These are phyloP conservation scores for Mucor saturninus DNA, from an alignment of 371 early-diverging fungal genomes.

Conservation along the genomic window DNA sequence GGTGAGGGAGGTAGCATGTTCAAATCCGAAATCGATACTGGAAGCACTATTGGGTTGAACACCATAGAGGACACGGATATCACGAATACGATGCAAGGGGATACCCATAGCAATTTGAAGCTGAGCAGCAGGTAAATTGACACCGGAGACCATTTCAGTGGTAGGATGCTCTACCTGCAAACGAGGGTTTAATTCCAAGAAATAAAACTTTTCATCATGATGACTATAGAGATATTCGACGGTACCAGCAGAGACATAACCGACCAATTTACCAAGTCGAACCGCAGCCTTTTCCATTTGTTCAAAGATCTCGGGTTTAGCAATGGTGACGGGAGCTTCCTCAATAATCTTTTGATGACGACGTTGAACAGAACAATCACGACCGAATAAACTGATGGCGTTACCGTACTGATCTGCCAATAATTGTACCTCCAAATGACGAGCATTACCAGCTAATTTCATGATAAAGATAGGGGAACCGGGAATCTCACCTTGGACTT, in stretches of 20 bases:
- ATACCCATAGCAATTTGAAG: constrained; percentile 98
- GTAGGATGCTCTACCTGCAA: constrained; percentile 99
- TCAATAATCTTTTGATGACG: constrained; percentile 97
- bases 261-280: constrained; percentile 90
- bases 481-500: constrained; percentile 93
- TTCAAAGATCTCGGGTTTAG: constrained; percentile 79
- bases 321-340: constrained; percentile 96
- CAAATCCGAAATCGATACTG: constrained; percentile 94
- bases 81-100: constrained; percentile 91
- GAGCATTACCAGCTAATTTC: constrained; percentile 93
- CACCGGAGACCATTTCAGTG: constrained; percentile 98
- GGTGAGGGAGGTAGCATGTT: constrained; percentile 71
- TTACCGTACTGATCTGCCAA: constrained; percentile 97
- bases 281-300: constrained; percentile 98
- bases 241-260: constrained; percentile 97
- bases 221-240: constrained; percentile 97
- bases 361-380: constrained; percentile 99
- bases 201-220: constrained; percentile 87
- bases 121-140: constrained; percentile 97
- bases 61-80: constrained; percentile 95
- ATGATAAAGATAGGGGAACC: constrained; percentile 97
- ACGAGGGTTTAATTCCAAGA: constrained; percentile 98
- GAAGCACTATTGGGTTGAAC: constrained; percentile 79
- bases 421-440: constrained; percentile 98
- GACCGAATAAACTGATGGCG: constrained; percentile 96